Conservation (phyloP, 371 early-diverging fungal genomes). For the Zopfochytrium polystomum region DNA sequence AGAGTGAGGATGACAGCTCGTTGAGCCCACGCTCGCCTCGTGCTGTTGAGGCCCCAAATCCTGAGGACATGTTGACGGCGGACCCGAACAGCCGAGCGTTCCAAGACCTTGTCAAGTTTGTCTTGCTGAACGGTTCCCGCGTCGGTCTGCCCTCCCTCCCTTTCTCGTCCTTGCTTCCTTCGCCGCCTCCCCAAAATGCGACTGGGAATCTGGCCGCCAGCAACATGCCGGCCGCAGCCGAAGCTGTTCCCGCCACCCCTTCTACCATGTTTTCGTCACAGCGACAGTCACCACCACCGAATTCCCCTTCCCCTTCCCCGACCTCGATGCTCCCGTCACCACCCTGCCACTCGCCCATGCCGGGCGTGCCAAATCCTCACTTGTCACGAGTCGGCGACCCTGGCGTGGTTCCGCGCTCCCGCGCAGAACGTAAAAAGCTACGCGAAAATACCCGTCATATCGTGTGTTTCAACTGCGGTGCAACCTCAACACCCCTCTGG, state of each 20-base stretch:
- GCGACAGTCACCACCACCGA: neutral
- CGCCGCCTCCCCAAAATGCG: neutral
- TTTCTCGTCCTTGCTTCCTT: neutral
- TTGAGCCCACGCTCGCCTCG: neutral
- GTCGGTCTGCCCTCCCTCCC: neutral
- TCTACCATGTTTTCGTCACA: neutral
- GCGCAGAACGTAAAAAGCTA: neutral
- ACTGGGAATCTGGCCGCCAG: neutral
- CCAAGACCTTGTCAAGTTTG: neutral
- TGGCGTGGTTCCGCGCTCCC: neutral
- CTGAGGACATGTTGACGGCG: neutral
- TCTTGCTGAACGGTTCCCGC: neutral
- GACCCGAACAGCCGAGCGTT: neutral
- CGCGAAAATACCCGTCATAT: neutral
- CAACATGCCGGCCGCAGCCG: neutral
- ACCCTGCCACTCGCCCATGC: neutral
- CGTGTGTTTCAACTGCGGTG: slow-evolving; percentile 70
- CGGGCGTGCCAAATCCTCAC: neutral
- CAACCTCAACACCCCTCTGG: slow-evolving; percentile 78
- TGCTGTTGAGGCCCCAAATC: neutral
- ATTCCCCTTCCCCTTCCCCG: too few species aligned
- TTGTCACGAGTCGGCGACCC: neutral
- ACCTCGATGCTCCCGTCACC: neutral
- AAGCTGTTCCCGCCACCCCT: neutral
- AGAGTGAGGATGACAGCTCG: too few species aligned